Evolutionary conservation across 176 grass and related monocot species (phyloP).

Genomic region (Dactylis glomerata): DNA sequence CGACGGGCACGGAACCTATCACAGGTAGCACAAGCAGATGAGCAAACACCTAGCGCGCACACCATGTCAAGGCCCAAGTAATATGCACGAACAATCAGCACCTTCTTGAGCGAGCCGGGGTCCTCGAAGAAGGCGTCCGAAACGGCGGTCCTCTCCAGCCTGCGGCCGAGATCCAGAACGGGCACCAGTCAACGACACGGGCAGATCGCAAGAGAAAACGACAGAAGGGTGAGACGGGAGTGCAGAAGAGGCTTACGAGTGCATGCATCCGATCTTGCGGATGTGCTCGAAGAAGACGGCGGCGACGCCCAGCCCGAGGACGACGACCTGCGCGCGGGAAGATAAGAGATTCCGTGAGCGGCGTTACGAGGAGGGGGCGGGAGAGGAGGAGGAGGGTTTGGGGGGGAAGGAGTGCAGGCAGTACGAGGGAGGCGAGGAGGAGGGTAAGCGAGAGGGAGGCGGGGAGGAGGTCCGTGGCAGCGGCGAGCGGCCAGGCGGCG

Average conservation of each 20-base stretch:
- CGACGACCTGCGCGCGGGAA: conserved; percentile 41
- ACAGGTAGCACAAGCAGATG: conserved; percentile 22
- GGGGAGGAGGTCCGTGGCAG: conserved; percentile 28
- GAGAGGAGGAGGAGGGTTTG: neutral
- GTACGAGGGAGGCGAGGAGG: conserved; percentile 55
- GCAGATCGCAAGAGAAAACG: neutral
- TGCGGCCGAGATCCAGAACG: conserved; percentile 42
- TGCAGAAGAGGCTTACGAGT: conserved; percentile 50
- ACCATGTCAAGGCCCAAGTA: neutral
- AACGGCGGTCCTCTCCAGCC: conserved; percentile 57
- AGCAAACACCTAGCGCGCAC: conserved; percentile 24
- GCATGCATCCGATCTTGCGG: conserved; percentile 77
- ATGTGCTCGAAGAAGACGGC: conserved; percentile 87
- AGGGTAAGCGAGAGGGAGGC: conserved; percentile 49
- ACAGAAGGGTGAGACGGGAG: neutral
- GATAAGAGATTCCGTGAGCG: conserved; percentile 7
- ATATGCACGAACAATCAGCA: neutral
- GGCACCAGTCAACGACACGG: conserved; percentile 16
- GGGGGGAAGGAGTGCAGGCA: neutral
- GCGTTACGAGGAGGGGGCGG: neutral
- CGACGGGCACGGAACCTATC: conserved; percentile 77
- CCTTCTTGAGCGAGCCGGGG: conserved; percentile 91
- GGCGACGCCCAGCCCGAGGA: conserved; percentile 41
- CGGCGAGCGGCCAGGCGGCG: conserved; percentile 48
- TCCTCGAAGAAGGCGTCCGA: conserved; percentile 84